Evolutionary conservation across 495 filamentous ascomycete genomes (phyloP).

Genomic region (Podospora comata): DNA sequence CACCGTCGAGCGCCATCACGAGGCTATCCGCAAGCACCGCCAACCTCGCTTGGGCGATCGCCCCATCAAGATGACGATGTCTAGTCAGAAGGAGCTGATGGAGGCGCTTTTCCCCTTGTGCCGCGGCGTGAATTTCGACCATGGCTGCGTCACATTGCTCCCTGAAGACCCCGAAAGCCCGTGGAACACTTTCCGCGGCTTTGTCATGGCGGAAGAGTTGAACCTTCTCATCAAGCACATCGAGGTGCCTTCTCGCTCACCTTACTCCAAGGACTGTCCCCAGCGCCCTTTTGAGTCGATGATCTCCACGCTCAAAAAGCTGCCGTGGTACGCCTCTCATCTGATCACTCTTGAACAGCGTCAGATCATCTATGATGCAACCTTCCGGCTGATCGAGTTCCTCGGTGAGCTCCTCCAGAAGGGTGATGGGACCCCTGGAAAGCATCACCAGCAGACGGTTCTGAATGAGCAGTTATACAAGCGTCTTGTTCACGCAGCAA

Average conservation of each 20-base stretch:
- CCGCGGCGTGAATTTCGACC: slow-evolving; percentile 59
- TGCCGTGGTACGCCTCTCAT: slow-evolving; percentile 65
- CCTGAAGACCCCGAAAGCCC: slow-evolving; percentile 35
- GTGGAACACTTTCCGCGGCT: slow-evolving; percentile 68
- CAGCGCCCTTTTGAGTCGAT: slow-evolving; percentile 73
- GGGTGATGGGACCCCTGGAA: not conserved
- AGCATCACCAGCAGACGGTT: slow-evolving; percentile 40
- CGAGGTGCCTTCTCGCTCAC: slow-evolving; percentile 62
- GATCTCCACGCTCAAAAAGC: slow-evolving; percentile 71
- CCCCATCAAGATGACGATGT: slow-evolving; percentile 59
- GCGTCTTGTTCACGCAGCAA: slow-evolving; percentile 55
- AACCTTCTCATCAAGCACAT: slow-evolving; percentile 62
- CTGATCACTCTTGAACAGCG: slow-evolving; percentile 64
- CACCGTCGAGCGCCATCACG: slow-evolving; percentile 48
- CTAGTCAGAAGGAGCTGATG: slow-evolving; percentile 60
- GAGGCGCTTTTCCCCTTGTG: slow-evolving; percentile 65
- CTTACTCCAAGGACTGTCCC: slow-evolving; percentile 60
- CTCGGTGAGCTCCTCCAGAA: slow-evolving; percentile 22
- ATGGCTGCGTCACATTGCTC: slow-evolving; percentile 45
- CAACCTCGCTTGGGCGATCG: slow-evolving; percentile 60
- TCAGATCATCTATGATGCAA: slow-evolving; percentile 52
- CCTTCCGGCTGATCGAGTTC: slow-evolving; percentile 44
- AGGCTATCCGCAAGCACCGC: slow-evolving; percentile 30
- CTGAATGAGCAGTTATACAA: slow-evolving; percentile 54
- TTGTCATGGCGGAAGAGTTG: slow-evolving; percentile 70